A percentile compares a stretch with the other conserved stretches of the same genome.
phyloP scores from a whole-genome alignment of 78 protist genomes.

The Dictyostelium capitatum region DNA sequence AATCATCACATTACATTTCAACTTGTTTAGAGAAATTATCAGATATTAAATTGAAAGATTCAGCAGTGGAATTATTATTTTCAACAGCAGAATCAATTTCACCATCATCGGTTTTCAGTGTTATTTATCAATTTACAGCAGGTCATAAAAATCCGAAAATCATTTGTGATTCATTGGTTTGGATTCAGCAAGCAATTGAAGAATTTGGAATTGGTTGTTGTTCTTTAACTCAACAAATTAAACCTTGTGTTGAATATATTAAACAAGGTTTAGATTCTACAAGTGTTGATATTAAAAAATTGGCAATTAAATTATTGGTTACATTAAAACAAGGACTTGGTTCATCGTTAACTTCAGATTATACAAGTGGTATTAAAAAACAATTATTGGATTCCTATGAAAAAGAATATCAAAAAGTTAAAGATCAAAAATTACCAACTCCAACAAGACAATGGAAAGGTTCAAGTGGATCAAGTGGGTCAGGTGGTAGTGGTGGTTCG shows the following conservation, averaged over 20 bases:
- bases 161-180: conserved; percentile 8
- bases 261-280: conserved; percentile 59
- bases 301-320: conserved; percentile 52
- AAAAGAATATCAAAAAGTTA: conserved; percentile 51
- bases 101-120: conserved; percentile 38
- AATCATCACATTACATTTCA: neutral
- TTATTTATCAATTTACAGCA: neutral
- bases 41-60: conserved; percentile 54
- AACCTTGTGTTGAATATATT: conserved; percentile 42
- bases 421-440: conserved; percentile 28
- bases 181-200: conserved; percentile 62
- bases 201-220: conserved; percentile 61
- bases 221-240: neutral
- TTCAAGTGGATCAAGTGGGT: neutral
- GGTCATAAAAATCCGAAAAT: conserved; percentile 50
- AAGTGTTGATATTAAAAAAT: conserved; percentile 14
- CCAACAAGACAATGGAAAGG: conserved; percentile 19
- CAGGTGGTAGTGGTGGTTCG: neutral
- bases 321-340: conserved; percentile 22
- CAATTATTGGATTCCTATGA: conserved; percentile 22
- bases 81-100: neutral
- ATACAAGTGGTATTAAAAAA: conserved; percentile 34
- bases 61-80: neutral
- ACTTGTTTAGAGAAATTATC: conserved; percentile 30
- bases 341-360: conserved; percentile 26